Percentiles rank a stretch among this genome's conserved stretches.
Evolutionary conservation across 139 green algal genomes (phyloP).

Genomic region (Picochlorum sp.): DNA sequence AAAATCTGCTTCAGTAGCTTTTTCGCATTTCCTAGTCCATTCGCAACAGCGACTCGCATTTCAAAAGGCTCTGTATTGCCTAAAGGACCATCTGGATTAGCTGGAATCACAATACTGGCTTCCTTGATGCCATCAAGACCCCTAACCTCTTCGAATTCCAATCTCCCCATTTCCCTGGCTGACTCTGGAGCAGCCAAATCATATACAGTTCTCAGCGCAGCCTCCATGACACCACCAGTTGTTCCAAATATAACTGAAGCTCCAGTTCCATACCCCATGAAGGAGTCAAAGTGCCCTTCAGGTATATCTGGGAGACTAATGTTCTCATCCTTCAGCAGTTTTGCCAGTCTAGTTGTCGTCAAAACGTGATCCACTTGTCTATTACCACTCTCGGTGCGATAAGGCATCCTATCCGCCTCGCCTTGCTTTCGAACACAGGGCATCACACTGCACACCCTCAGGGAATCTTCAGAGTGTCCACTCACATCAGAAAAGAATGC

Average conservation of each 20-base stretch:
- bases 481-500: slow-evolving; percentile 35
- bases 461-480: slow-evolving; percentile 9
- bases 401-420: slow-evolving; percentile 46
- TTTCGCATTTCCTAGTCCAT: slow-evolving; percentile 63
- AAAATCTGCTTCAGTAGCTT: slow-evolving; percentile 41
- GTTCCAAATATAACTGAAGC: slow-evolving; percentile 48
- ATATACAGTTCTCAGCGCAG: slow-evolving; percentile 54
- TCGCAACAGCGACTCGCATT: slow-evolving; percentile 47
- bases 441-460: slow-evolving; percentile 46
- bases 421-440: slow-evolving; percentile 55
- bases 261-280: slow-evolving; percentile 36
- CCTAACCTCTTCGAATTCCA: slow-evolving; percentile 29
- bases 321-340: slow-evolving; percentile 31
- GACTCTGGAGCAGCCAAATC: slow-evolving; percentile 24
- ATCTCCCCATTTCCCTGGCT: slow-evolving; percentile 9
- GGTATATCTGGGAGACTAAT: slow-evolving; percentile 41
- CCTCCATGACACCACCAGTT: slow-evolving; percentile 64
- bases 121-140: slow-evolving; percentile 56
- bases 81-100: slow-evolving; percentile 16
- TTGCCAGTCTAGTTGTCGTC: not conserved
- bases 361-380: slow-evolving; percentile 15
- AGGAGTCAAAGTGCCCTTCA: slow-evolving; percentile 34
- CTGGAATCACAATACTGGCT: slow-evolving; percentile 28
- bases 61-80: slow-evolving; percentile 20
- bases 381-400: slow-evolving; percentile 8